Base-by-base conservation (phyloP, 352 stramenopile species). In the Globisporangium uncinulatum region DNA sequence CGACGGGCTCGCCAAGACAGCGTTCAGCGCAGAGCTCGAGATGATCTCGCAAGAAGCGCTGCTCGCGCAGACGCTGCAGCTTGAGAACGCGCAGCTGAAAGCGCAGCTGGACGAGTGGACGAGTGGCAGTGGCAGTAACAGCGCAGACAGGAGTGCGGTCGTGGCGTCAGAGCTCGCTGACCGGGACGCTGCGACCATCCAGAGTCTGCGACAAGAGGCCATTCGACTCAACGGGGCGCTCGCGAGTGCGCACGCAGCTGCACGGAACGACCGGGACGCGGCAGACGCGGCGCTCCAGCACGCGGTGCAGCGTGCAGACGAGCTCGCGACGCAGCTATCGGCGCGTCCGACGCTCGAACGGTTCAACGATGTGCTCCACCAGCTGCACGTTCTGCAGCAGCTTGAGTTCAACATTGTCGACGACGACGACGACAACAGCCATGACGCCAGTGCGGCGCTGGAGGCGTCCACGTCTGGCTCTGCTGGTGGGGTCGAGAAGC, bases 351-450 rank as follows among this genome's bases (percentile, higher is more conserved):
- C 86, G 6, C 70, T 93, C 55, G 79, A 95, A 46, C 80, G 83
- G 32, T 84, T 93, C 36, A 83, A 97, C 17, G 88, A 92, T 7
- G 86, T 98, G 63, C 76, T 89, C 19, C 78, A 86, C 34, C 87
- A 98, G 56, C 61, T 98, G 7, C 82, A 79, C n/a, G 83, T 98
- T 44, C 61, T 98, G 41, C 94, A 98, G 66, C 83, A 96, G 48
- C 69, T 98, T 9, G 94, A 98, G 54, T 89, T 90, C 61, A 92
- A 92, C 51, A 81, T 89, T 55, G 70, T 92, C 13, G 79, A 88
- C 42, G 79, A 89, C 2, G 77, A 89, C 6, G 73, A 66, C 32
- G 62, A 61, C 19, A 68, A 65, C n/a, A 68, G 67, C n/a, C n/a
- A 19, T 49, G 44, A 32, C 44, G 44, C 14, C 17, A 49, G 17